A percentile compares a stretch with the other conserved stretches of the same genome.
Evolutionary conservation across 306 rosid species (phyloP).

Genomic region (Herpetospermum pedunculosum): DNA sequence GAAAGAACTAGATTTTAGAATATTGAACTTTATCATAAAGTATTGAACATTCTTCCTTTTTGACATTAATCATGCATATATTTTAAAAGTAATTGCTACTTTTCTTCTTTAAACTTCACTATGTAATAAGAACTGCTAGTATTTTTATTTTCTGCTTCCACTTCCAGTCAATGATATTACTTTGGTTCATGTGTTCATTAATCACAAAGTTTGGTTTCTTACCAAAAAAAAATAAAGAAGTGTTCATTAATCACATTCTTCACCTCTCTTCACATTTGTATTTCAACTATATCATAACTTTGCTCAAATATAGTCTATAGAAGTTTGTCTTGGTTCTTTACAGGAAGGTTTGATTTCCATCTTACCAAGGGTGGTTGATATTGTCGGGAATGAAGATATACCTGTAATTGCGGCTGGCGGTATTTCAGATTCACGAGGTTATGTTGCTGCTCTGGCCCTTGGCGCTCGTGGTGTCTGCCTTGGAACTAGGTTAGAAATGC

Average conservation of each 20-base stretch:
- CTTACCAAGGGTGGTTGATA: slow-evolving; percentile 71
- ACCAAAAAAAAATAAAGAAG: too few relatives aligned
- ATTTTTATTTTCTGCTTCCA: not conserved
- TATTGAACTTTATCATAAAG: not conserved
- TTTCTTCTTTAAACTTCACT: not conserved
- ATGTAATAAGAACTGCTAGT: not conserved
- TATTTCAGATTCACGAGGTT: slow-evolving; percentile 66
- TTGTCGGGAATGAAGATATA: slow-evolving; percentile 48
- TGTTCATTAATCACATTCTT: not conserved
- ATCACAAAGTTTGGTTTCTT: too few relatives aligned
- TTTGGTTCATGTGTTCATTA: not conserved
- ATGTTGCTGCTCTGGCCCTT: slow-evolving; percentile 86
- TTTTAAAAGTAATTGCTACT: not conserved
- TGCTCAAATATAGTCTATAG: not conserved
- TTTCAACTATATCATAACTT: not conserved
- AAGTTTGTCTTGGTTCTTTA: slow-evolving; percentile 2
- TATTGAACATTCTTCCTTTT: not conserved
- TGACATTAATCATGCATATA: not conserved
- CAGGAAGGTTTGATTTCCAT: slow-evolving; percentile 63
- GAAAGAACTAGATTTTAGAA: not conserved
- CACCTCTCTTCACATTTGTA: not conserved
- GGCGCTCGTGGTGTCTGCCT: slow-evolving; percentile 70
- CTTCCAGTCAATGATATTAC: not conserved
- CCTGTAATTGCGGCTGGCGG: slow-evolving; percentile 83
- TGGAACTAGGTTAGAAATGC: slow-evolving; percentile 59